A percentile compares a stretch with the other conserved stretches of the same genome.
Conservation (phyloP, 2,329 filamentous ascomycete genomes). For the Fusarium torulosum region DNA sequence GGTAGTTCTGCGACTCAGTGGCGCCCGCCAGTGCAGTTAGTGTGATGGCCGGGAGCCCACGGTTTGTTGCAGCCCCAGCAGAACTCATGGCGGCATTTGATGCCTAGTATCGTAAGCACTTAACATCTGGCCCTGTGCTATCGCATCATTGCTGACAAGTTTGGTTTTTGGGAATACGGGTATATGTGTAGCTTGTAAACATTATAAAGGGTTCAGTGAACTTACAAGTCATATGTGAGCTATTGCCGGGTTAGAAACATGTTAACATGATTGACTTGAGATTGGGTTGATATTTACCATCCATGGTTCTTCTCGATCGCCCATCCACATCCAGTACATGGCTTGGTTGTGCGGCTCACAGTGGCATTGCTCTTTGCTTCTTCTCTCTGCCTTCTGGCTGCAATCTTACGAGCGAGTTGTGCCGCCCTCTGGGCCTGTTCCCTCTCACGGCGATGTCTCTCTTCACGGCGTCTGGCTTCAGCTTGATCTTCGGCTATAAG, state of each 20-base stretch:
- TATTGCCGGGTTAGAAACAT: conserved; percentile 46
- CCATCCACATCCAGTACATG: conserved; percentile 55
- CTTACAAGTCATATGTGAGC: conserved; percentile 60
- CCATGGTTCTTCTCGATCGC: conserved; percentile 58
- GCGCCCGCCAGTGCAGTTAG: conserved; percentile 35
- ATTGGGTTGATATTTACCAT: conserved; percentile 54
- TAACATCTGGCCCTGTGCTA: conserved; percentile 27
- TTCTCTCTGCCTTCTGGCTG: conserved; percentile 51
- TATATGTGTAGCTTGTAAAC: background rate
- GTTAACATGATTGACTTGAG: background rate
- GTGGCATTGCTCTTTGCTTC: conserved; percentile 51
- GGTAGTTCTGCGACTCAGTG: background rate
- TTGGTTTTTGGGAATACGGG: conserved; percentile 2
- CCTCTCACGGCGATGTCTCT: conserved; percentile 40
- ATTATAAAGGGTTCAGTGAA: conserved; percentile 11
- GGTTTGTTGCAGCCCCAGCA: conserved; percentile 52
- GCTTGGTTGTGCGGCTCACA: conserved; percentile 52
- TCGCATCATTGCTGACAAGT: conserved; percentile 29
- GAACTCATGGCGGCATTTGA: conserved; percentile 52
- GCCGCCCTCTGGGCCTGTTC: conserved; percentile 46
- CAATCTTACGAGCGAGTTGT: conserved; percentile 47
- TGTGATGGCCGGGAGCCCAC: conserved; percentile 43
- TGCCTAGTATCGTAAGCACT: conserved; percentile 47
- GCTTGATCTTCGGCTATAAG: conserved; percentile 51
- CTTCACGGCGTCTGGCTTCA: conserved; percentile 42